Base-by-base conservation (phyloP, 805 yeast species). In the Sugiyamaella qingdaonensis region DNA sequence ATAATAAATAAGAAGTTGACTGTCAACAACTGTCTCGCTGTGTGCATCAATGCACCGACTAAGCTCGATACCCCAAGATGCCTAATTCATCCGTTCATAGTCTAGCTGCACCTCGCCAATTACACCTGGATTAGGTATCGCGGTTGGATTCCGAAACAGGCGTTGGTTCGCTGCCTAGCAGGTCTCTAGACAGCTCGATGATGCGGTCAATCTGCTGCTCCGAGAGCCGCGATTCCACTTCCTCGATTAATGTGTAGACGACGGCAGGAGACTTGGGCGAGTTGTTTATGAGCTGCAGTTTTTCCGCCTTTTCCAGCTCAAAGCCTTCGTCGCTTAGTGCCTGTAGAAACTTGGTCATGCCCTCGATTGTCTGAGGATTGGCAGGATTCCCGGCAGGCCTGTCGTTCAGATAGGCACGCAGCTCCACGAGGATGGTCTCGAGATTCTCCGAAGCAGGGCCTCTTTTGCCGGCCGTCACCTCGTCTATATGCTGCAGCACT, bases 171-270 rank as follows among this genome's bases (percentile, higher is more conserved):
- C 11, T 42, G 3, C 72, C 70, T 2, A 68, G 58, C 53, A 61
- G 71, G 37, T 74, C 74, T n/a, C 69, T 62, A 16, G 88, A 74
- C 48, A 82, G 75, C 4, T 71, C 78, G 31, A 92, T 58, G 1
- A 92, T 78, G 2, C 73, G 71, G 45, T 81, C 78, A 47, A 87
- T 76, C 55, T 83, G 77, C 1, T 80, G 85, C 54, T 86, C 88
- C n/a, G 73, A 70, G 61, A 90, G 85, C 61, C 99, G 75, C 56
- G 81, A 82, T 60, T 92, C 99, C 68, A 96, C 92, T 65, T 94
- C 98, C 65, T 92, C 99, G 1, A 92, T 82, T 29, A 92, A 72
- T 0, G 94, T 77, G 65, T 82, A 89, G 49, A 92, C 73, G 35
- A 81, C 84, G 10, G 91, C 97, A 75, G 88, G 72, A 4, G 88